Conservation (phyloP, 257 asterid genomes). For the Schizonepeta tenuifolia region DNA sequence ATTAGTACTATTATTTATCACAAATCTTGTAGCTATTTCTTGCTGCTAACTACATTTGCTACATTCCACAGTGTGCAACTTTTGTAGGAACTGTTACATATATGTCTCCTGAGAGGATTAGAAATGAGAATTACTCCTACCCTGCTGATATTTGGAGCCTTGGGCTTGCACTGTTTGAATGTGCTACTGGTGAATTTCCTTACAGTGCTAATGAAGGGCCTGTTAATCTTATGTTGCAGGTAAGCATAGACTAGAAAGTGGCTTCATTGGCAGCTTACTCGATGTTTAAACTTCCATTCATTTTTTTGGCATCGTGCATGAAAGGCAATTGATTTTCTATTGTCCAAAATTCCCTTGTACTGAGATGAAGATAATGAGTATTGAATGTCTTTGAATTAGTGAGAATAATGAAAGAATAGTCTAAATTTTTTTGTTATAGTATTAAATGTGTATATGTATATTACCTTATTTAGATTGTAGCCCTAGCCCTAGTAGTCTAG, state of each 20-base stretch:
- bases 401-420: neutral
- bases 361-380: neutral
- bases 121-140: slow-evolving; percentile 90
- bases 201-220: slow-evolving; percentile 96
- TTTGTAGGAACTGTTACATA: slow-evolving; percentile 98
- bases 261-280: neutral
- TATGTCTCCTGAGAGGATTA: slow-evolving; percentile 98
- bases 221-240: slow-evolving; percentile 99
- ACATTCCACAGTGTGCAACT: slow-evolving; percentile 89
- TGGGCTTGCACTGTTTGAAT: slow-evolving; percentile 96
- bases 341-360: neutral
- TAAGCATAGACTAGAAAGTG: slow-evolving; percentile 32
- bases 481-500: too few relatives aligned
- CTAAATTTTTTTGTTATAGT: slow-evolving; percentile 19
- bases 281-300: slow-evolving; percentile 7
- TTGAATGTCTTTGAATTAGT: slow-evolving; percentile 15
- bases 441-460: too few relatives aligned
- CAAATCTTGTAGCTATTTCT: slow-evolving; percentile 18
- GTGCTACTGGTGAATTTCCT: slow-evolving; percentile 98
- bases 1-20: neutral
- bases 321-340: neutral
- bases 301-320: neutral
- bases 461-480: too few relatives aligned
- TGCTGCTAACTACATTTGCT: slow-evolving; percentile 38
- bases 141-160: slow-evolving; percentile 99